Evolutionary conservation across 1,284 basidiomycete genomes (phyloP), one percentile per base, ranked within the genome.

Genomic region (Ustilago loliicola): DNA sequence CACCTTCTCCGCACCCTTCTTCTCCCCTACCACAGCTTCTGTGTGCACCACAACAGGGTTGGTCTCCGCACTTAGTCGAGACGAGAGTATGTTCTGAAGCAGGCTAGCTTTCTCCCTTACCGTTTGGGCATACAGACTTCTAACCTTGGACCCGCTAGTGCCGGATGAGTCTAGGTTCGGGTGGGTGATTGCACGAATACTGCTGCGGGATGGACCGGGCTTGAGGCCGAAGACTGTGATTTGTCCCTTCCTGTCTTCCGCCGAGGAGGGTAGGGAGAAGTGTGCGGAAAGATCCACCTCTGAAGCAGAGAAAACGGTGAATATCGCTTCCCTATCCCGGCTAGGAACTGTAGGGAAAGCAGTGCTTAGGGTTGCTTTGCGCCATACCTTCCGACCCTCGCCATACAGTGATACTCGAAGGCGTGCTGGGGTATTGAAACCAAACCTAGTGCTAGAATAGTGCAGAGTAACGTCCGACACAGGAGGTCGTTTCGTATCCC

Each of bases 81-180:
- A 80, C 11, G 30, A 21, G 1, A 65, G 40, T 2, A 86, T 48
- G 32, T 72, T 72, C 2, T 42, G 23, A n/a, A 80, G 61, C 23
- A 83, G 27, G 11, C 56, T 66, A 11, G 67, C 73, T 30, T 72
- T 69, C 29, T 82, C 79, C 32, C 61, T 59, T 0, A 68, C 60
- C 34, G 83, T 82, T 61, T 83, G 66, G 17, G 69, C 80, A 69
- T 84, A 85, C 54, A 85, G 61, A 57, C 74, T 80, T 3, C 81
- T 52, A 4, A 75, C 52, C 17, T 57, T 54, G 25, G 53, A 29
- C 4, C 51, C 50, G 5, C 36, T 54, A 5, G 47, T 34, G 1
- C 30, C 50, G 1, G 32, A 32, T 19, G 45, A 21, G 15, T 27
- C 27, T 29, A 51, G 36, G 1, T 23, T 30, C 3, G 75, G 66